Evolutionary conservation across 306 rosid species (phyloP), one percentile per base, ranked within the genome.

Genomic region (Dalbergia cultrata): DNA sequence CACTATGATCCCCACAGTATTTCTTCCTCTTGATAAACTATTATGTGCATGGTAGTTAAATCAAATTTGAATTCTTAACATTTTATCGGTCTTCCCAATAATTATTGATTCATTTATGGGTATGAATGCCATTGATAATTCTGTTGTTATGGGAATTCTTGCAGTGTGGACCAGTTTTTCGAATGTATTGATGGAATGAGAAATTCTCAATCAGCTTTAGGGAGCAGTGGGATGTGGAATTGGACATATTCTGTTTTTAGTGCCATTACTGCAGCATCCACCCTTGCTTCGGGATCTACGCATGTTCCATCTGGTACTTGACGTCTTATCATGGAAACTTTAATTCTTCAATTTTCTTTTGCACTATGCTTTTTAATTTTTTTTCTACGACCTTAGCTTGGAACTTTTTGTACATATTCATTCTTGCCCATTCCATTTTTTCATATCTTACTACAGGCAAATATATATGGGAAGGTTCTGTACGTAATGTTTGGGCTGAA

Each of bases 171-270:
- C 80, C 98, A 93, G 59, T 95, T 95, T 86, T 95, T 95, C 84
- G 99, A 95, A 87, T 95, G 99, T 83, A 81, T 95, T 74, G 98
- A 95, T 89, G 99, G 90, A 84, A 90, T 95, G 92, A 89, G 98
- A 84, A 93, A 89, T 87, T 90, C 88, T 80, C 99, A 93, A 80
- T 90, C 97, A 35, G 93, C 95, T 73, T 84, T 90, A 75, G 97
- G 97, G 81, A 89, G 82, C 91, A 93, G 98, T 79, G 99, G 96
- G 81, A 87, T 90, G 93, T 95, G 99, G 99, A 91, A 93, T 72
- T 93, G 97, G 98, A 93, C 97, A 4, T 82, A 90, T 86, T 95
- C 99, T 69, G 98, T 95, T 78, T 92, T 88, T 83, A 93, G 91
- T 87, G 97, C 99, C 69, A 95, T 95, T 83, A 95, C 97, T 81